Conservation (phyloP, 2,329 filamentous ascomycete genomes). For the Hymenoscyphus albidus region DNA sequence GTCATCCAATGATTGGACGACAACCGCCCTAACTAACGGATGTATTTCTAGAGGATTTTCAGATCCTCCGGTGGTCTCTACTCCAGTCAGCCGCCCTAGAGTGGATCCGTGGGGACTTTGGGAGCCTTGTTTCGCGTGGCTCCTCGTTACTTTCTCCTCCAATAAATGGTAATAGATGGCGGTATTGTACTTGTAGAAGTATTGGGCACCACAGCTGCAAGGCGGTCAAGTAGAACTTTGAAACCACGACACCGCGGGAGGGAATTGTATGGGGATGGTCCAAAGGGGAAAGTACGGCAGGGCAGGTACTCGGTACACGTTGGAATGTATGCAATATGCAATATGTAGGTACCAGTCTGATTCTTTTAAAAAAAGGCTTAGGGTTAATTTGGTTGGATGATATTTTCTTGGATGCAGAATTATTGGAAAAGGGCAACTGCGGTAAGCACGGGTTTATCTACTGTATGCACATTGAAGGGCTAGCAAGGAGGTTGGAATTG, state of each 20-base stretch:
- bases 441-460: slow-evolving; percentile 19
- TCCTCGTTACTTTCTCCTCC: slow-evolving; percentile 6
- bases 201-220: slow-evolving; percentile 17
- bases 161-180: slow-evolving; percentile 6
- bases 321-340: slow-evolving; percentile 4
- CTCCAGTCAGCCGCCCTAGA: not conserved
- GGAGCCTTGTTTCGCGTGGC: slow-evolving; percentile 10
- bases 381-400: not conserved
- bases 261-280: not conserved
- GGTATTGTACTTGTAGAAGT: too few species aligned
- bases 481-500: slow-evolving; percentile 23
- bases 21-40: not conserved
- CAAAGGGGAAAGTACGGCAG: not conserved
- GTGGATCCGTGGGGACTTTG: slow-evolving; percentile 5
- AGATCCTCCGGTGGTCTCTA: slow-evolving; percentile 7
- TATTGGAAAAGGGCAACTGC: slow-evolving; percentile 1
- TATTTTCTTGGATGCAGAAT: not conserved
- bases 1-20: not conserved
- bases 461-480: not conserved
- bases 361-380: too few species aligned
- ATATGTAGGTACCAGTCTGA: not conserved
- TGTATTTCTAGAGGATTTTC: slow-evolving; percentile 16
- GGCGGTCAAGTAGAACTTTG: slow-evolving; percentile 17
- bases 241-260: slow-evolving; percentile 14
- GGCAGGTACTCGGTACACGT: not conserved